phyloP scores from a whole-genome alignment of 192 early-diverging fungal species.

The Rhizophagus clarus region DNA sequence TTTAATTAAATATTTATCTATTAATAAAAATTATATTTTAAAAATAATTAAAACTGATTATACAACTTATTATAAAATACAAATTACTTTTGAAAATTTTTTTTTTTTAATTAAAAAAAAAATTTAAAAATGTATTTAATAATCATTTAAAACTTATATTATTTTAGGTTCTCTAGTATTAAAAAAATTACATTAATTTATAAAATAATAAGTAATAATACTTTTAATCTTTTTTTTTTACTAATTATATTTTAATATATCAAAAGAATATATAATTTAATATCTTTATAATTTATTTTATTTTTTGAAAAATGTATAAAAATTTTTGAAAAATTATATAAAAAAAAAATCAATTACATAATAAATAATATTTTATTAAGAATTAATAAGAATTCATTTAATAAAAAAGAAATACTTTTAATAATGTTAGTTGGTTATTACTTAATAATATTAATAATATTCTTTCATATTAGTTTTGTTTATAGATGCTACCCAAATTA shows the following conservation, averaged over 20 bases:
- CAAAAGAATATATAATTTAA: background rate
- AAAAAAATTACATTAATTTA: conserved; percentile 7
- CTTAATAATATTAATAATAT: background rate
- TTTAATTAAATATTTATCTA: background rate
- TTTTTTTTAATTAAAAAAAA: background rate
- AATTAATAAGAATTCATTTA: background rate
- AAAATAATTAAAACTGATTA: background rate
- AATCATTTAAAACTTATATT: background rate
- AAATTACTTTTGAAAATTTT: conserved; percentile 2
- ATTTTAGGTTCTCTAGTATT: conserved; percentile 1
- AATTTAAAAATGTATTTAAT: conserved; percentile 11
- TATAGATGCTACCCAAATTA: too few relatives aligned
- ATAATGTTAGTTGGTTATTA: background rate
- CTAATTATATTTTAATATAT: background rate
- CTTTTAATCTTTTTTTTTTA: too few relatives aligned
- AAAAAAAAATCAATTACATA: background rate
- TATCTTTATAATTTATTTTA: background rate
- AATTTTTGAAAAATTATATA: background rate
- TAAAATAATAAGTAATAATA: conserved; percentile 6
- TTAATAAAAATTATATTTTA: background rate
- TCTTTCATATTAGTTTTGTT: background rate
- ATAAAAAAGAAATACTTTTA: background rate
- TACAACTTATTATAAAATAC: background rate
- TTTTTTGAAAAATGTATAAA: conserved; percentile 6
- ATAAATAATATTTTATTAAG: too few relatives aligned